Evolutionary conservation across 331 rosid species (phyloP), one percentile per base, ranked within the genome.

Genomic region (Cydonia oblonga): DNA sequence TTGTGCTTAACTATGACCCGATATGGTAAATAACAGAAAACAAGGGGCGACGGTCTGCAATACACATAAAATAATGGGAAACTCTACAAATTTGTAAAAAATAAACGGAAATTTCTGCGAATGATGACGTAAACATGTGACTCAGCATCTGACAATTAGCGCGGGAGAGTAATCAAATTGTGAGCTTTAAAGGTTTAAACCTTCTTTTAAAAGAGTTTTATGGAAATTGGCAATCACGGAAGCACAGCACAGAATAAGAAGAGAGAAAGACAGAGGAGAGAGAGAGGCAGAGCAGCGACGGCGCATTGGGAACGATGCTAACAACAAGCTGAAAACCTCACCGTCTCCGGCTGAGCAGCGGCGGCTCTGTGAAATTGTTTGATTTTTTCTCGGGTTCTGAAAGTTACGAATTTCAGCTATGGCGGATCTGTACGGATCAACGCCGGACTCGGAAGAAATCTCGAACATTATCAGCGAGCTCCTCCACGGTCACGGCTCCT

Each of bases 391-490:
- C 49, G 25, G 25, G 9, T 7, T 49, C 29, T 46, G 11, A 5
- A 20, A 13, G 7, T 6, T 46, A 5, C 54, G 2, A 6, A 49
- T 38, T 40, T 64, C 60, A 72, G 33, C 24, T 46, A 84, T 87
- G 92, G 88, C 81, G 68, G 86, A 81, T 80, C 79, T 68, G 75
- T 79, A 72, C 81, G 85, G 87, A 44, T 71, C 84, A 9, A 69
- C 87, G 60, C 72, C 87, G 32, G 87, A 86, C 62, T 73, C 93
- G 0, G 88, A 89, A 74, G 93, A 87, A 2, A 81, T 92, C 54
- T 86, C 90, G 12, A 72, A 87, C 81, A 74, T 87, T 62, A 83
- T 89, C 26, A 83, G 81, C 81, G 92, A 87, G 22, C 85, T 87
- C 33, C 84, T 86, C 62, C 82, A 69, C 70, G 66, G 68, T 58